Evolutionary conservation across 768 basidiomycete species (phyloP).

Genomic region (Clavulina sp.): DNA sequence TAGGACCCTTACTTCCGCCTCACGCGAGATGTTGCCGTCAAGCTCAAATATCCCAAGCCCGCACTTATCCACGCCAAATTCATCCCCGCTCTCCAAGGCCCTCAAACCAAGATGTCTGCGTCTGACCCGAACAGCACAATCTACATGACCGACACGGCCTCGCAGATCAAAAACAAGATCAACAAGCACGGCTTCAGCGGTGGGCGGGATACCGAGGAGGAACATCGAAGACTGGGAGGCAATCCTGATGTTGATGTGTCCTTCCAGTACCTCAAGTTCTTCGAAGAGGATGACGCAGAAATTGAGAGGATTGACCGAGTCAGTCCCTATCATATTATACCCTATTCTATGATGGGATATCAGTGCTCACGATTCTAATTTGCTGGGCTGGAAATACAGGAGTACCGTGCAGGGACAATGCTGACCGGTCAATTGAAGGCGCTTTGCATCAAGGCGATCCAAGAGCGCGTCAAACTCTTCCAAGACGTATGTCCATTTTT

Average conservation of each 20-base stretch:
- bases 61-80: constrained; percentile 86
- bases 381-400: too few relatives aligned
- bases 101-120: constrained; percentile 99
- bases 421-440: constrained; percentile 87
- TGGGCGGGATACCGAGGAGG: constrained; percentile 88
- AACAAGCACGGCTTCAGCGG: constrained; percentile 94
- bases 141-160: constrained; percentile 84
- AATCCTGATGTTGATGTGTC: constrained; percentile 89
- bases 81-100: constrained; percentile 94
- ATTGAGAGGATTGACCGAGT: constrained; percentile 62
- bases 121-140: constrained; percentile 85
- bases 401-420: constrained; percentile 75
- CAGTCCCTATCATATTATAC: constrained; percentile 14
- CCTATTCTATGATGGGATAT: background rate
- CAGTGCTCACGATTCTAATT: background rate
- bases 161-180: constrained; percentile 95
- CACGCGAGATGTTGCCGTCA: constrained; percentile 85
- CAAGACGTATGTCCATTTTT: constrained; percentile 42
- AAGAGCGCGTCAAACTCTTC: constrained; percentile 69
- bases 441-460: constrained; percentile 65
- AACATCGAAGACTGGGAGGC: constrained; percentile 75
- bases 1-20: constrained; percentile 88
- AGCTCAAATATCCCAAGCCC: constrained; percentile 92
- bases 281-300: constrained; percentile 89
- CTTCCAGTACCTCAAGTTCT: constrained; percentile 91